Percentiles rank a stretch among this genome's conserved stretches.
These are phyloP conservation scores for Leishmania mexicana DNA, from an alignment of 208 protist genomes.

Conservation along the genomic window DNA sequence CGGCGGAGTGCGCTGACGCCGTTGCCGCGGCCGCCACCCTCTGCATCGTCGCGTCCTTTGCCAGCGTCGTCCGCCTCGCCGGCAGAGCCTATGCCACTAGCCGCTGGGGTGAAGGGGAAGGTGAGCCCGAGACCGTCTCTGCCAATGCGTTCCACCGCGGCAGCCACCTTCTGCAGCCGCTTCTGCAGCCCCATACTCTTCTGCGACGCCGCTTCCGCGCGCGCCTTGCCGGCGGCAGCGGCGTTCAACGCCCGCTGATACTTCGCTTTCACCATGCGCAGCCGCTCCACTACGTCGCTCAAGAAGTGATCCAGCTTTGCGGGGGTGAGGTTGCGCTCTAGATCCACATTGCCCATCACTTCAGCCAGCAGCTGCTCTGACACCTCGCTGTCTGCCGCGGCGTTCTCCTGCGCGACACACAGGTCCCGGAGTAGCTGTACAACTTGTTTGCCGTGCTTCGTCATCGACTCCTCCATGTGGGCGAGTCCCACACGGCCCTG, in stretches of 20 bases:
- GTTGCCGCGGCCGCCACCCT: conserved; percentile 12
- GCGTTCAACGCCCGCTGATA: conserved; percentile 43
- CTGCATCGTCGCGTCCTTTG: neutral
- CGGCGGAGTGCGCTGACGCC: conserved; percentile 27
- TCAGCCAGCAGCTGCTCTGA: conserved; percentile 18
- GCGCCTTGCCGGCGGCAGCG: conserved; percentile 37
- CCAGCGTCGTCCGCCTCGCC: neutral
- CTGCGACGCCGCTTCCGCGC: conserved; percentile 52
- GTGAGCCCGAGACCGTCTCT: conserved; percentile 12
- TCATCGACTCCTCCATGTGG: conserved; percentile 51
- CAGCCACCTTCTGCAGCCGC: conserved; percentile 37
- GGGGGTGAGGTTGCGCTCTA: conserved; percentile 22
- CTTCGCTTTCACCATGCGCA: conserved; percentile 56
- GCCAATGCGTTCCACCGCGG: conserved; percentile 24
- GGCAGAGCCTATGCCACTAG: neutral
- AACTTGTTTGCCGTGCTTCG: conserved; percentile 38
- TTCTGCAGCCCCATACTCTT: conserved; percentile 32
- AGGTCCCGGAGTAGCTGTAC: conserved; percentile 48
- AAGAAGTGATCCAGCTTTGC: conserved; percentile 44
- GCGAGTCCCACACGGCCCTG: conserved; percentile 44
- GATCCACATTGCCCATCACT: conserved; percentile 15
- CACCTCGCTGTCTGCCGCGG: neutral
- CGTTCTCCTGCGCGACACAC: conserved; percentile 24
- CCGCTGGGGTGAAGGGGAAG: conserved; percentile 8
- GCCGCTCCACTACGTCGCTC: conserved; percentile 53